Conservation (phyloP, 768 basidiomycete species). For the Clathrus columnatus region DNA sequence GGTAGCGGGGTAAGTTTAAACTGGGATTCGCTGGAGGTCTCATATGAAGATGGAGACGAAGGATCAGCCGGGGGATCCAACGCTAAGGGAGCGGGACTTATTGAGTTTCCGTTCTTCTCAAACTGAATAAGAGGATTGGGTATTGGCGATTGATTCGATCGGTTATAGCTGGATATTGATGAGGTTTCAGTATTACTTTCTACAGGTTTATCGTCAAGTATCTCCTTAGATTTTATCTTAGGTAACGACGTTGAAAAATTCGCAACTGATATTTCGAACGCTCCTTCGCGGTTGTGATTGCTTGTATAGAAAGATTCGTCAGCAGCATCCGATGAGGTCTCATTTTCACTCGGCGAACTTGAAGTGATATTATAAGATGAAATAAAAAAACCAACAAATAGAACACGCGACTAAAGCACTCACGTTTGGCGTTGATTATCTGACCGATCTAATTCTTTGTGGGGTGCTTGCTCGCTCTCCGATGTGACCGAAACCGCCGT, state of each 20-base stretch:
- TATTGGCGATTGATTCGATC: background rate
- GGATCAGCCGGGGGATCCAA: background rate
- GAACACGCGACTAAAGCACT: background rate
- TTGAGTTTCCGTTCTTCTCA: constrained; percentile 11
- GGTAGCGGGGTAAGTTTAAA: background rate
- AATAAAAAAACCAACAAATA: background rate
- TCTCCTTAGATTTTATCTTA: background rate
- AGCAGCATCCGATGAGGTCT: background rate
- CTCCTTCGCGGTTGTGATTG: constrained; percentile 49
- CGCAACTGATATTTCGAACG: constrained; percentile 44
- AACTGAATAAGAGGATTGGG: background rate
- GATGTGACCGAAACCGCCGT: constrained; percentile 7
- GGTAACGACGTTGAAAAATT: constrained; percentile 20
- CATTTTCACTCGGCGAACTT: background rate
- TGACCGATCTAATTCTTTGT: background rate
- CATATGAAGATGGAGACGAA: constrained; percentile 10
- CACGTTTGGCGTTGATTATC: background rate
- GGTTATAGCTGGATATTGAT: background rate
- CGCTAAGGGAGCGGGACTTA: constrained; percentile 34
- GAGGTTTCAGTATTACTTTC: background rate
- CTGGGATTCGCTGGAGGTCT: constrained; percentile 4
- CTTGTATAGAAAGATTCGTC: background rate
- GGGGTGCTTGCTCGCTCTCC: constrained; percentile 1
- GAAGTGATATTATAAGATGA: background rate
- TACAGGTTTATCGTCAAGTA: background rate